Evolutionary conservation across 306 rosid genomes (phyloP).

Genomic region (Cicer chorassanicum): DNA sequence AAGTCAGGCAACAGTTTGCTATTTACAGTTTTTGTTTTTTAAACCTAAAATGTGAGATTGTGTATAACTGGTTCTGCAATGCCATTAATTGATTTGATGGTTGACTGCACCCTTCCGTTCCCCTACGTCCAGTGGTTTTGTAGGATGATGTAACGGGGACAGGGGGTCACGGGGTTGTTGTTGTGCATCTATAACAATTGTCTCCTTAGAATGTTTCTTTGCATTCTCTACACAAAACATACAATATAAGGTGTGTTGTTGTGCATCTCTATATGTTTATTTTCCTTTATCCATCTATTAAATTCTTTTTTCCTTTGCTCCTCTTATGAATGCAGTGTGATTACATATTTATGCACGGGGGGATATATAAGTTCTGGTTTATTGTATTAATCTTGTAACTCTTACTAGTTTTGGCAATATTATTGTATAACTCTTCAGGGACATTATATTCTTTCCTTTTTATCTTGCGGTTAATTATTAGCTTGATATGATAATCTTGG

Average conservation of each 20-base stretch:
- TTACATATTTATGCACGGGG: constrained; percentile 24
- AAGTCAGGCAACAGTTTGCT: constrained; percentile 90
- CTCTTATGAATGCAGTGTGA: constrained; percentile 17
- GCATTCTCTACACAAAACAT: background rate
- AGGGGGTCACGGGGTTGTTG: background rate
- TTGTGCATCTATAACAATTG: constrained; percentile 29
- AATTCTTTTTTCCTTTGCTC: constrained; percentile 12
- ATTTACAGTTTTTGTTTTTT: constrained; percentile 56
- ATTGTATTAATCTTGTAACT: constrained; percentile 32
- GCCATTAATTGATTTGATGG: constrained; percentile 53
- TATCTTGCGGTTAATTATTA: constrained; percentile 38
- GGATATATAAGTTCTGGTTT: constrained; percentile 23
- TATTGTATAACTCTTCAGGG: constrained; percentile 25
- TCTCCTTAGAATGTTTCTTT: constrained; percentile 43
- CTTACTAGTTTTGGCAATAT: constrained; percentile 21
- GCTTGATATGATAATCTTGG: constrained; percentile 30
- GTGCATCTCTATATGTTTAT: constrained; percentile 15
- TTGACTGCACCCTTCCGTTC: constrained; percentile 41
- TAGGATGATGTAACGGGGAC: constrained; percentile 5
- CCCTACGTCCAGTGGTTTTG: constrained; percentile 21
- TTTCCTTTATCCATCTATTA: constrained; percentile 32
- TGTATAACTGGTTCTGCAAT: constrained; percentile 52
- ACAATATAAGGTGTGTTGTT: background rate
- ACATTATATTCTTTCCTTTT: constrained; percentile 34
- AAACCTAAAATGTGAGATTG: constrained; percentile 47